A percentile compares a stretch with the other conserved stretches of the same genome.
These are phyloP conservation scores for Ciborinia camelliae DNA, from an alignment of 2,329 filamentous ascomycete genomes.

Conservation along the genomic window DNA sequence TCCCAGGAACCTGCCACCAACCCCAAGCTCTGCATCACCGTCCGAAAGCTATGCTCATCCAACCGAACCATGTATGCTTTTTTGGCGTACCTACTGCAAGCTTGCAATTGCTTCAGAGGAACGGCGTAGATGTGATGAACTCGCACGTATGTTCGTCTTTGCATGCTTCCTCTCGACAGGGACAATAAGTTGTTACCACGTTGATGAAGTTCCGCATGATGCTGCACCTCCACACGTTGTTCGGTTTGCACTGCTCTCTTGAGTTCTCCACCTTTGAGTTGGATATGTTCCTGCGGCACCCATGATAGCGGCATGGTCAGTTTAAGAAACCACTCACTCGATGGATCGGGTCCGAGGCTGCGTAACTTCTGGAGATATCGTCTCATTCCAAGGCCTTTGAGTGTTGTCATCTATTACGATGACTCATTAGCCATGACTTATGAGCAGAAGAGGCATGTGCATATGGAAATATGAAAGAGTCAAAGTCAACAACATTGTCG, in stretches of 20 bases:
- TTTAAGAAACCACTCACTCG: not conserved
- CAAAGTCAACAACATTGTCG: not conserved
- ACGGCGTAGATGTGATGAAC: constrained; percentile 10
- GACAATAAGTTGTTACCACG: not conserved
- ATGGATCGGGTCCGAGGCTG: not conserved
- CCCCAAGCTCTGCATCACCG: not conserved
- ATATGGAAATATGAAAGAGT: not conserved
- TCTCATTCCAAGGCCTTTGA: not conserved
- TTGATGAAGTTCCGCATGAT: not conserved
- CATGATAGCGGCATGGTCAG: constrained; percentile 1
- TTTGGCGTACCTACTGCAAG: not conserved
- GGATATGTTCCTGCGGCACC: not conserved
- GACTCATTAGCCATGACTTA: not conserved
- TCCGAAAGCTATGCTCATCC: not conserved
- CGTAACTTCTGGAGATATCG: not conserved
- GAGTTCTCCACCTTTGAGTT: not conserved
- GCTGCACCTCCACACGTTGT: not conserved
- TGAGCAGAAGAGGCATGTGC: too few relatives aligned
- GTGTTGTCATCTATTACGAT: not conserved
- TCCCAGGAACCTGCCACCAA: not conserved
- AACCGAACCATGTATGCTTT: not conserved
- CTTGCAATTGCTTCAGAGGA: not conserved
- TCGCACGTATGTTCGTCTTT: constrained; percentile 1
- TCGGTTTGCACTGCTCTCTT: not conserved
- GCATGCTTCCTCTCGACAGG: not conserved